These are phyloP conservation scores for Dactylellina haptotyla DNA, from an alignment of 2,329 filamentous ascomycete genomes.

Conservation along the genomic window DNA sequence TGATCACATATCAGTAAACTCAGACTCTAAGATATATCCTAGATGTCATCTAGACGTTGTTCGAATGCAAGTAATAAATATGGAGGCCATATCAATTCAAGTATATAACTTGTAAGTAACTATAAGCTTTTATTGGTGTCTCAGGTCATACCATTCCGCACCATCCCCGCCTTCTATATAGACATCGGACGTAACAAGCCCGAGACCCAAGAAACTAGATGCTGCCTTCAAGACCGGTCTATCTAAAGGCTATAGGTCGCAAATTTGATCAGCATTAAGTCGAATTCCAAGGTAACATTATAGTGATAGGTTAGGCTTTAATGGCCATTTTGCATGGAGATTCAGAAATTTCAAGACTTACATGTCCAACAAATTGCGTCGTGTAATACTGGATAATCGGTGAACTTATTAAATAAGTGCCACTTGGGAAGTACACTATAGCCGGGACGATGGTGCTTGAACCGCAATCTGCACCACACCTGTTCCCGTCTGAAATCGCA, in stretches of 20 bases:
- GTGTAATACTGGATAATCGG: slow-evolving; percentile 58
- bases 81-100: background rate
- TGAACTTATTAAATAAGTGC: slow-evolving; percentile 39
- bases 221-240: background rate
- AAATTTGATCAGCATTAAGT: too few relatives aligned
- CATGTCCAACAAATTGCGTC: slow-evolving; percentile 58
- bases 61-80: slow-evolving; percentile 53
- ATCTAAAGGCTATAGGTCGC: background rate
- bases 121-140: background rate
- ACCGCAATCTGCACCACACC: slow-evolving; percentile 58
- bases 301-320: background rate
- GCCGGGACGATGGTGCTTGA: slow-evolving; percentile 55
- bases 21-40: background rate
- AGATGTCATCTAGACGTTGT: background rate
- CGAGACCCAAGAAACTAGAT: background rate
- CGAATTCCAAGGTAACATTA: too few relatives aligned
- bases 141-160: slow-evolving; percentile 62
- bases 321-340: background rate
- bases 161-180: slow-evolving; percentile 68
- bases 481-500: slow-evolving; percentile 59
- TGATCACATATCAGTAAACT: background rate
- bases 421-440: slow-evolving; percentile 51
- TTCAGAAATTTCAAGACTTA: background rate
- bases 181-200: slow-evolving; percentile 86
- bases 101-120: background rate